Evolutionary conservation across 495 filamentous ascomycete species (phyloP), one percentile per base, ranked within the genome.

Genomic region (Bacidia gigantensis): DNA sequence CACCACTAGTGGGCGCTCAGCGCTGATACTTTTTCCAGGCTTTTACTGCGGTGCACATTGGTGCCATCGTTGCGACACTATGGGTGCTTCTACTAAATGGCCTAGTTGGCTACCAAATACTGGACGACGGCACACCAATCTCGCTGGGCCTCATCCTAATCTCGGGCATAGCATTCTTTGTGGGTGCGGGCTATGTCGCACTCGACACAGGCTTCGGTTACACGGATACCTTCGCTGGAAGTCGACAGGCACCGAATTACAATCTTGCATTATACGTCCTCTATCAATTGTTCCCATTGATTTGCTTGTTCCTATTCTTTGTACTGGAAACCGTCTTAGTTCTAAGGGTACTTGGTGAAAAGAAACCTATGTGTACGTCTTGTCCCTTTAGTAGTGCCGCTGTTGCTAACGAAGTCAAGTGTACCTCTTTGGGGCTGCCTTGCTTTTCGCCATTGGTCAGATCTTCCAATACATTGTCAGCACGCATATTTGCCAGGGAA

Each of bases 401-500:
- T 12, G 42, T 32, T 45, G 11, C 62, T 68, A 54, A 70, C 48
- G 9, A 24, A 41, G 20, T 53, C 56, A 59, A 86, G 82, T 92
- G 45, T 94, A 88, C 63, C 78, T 98, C 2, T 64, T 72, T 14
- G 73, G 64, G 2, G 87, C 92, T 0, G 81, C 75, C 1, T 50
- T 97, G 1, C 72, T 94, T 11, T 98, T 98, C 62, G 87, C 86
- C 18, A 77, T 92, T 56, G 89, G 87, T 17, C 92, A 98, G 64
- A 80, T 98, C 53, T 98, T 98, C 72, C 80, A 89, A 69, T 98
- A 93, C 59, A 85, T 95, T 43, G 76, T 93, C 69, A 96, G 89
- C 70, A 76, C 81, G 2, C 83, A 95, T 64, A 83, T 98, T 32
- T 97, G 92, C 71, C 67, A 78, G 17, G 88, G 84, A 21, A 85